Evolutionary conservation across 345 rosid species (phyloP), one percentile per base, ranked within the genome.

Genomic region (Cochlearia excelsa): DNA sequence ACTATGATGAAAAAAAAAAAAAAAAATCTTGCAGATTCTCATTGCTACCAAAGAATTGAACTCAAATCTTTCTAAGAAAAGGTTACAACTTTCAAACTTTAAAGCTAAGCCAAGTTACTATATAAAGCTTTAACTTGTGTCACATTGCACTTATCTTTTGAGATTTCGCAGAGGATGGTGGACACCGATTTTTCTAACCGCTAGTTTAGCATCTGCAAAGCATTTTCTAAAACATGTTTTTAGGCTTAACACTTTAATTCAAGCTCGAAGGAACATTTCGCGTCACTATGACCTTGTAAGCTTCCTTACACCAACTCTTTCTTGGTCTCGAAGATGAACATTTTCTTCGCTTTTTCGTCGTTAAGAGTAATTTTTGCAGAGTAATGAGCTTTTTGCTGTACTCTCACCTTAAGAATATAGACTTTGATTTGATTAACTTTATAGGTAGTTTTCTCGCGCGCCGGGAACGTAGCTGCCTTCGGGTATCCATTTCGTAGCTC

Each of bases 281-380:
- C 23, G 23, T 16, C 96, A 88, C 71, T 92, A 88, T 71, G 96
- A 92, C 79, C 76, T 92, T 88, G 98, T 88, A 81, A 16, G 23
- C 23, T 16, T 16, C 23, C 23, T 16, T 16, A 16, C 23, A 16
- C 23, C 23, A 16, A 16, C 23, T 16, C 23, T 16, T 16, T 16
- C 23, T 16, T 16, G 23, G 23, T 16, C 23, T 16, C 23, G 23
- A 16, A 16, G 23, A 16, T 16, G 23, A 16, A 16, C 23, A 16
- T 16, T 16, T 16, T 16, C 23, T 16, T 16, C 23, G 23, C 23
- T 16, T 16, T 16, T 16, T 16, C 23, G 23, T 16, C 23, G 23
- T 16, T 16, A 16, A 16, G 23, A 16, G 23, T 16, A 16, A 16
- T 16, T 16, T 16, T 16, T 16, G 23, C 23, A 16, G 23, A 16